phyloP scores from a whole-genome alignment of 2,329 filamentous ascomycete genomes.

The Penicillium psychrosexuale region DNA sequence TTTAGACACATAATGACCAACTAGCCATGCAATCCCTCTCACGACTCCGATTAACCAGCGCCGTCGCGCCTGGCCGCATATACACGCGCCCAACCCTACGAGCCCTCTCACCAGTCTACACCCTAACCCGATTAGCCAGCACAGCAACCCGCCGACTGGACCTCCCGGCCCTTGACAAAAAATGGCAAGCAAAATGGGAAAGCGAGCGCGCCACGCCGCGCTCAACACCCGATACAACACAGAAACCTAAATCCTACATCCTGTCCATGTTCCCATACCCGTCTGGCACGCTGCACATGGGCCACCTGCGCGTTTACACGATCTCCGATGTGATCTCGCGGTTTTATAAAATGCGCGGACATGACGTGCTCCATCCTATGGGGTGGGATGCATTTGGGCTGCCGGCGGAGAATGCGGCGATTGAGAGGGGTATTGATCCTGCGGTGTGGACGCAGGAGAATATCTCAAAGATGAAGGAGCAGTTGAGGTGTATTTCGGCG shows the following conservation, averaged over 20 bases:
- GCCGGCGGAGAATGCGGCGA: conserved; percentile 86
- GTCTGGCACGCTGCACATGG: conserved; percentile 80
- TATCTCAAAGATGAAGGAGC: conserved; percentile 79
- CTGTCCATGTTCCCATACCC: conserved; percentile 94
- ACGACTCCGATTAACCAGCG: conserved; percentile 27
- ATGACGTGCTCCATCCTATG: conserved; percentile 79
- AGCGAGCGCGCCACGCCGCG: conserved; percentile 12
- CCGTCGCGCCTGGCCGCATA: conserved; percentile 20
- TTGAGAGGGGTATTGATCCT: conserved; percentile 75
- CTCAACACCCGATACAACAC: conserved; percentile 6
- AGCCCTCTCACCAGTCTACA: conserved; percentile 12
- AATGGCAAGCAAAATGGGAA: conserved; percentile 56
- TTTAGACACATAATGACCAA: conserved; percentile 19
- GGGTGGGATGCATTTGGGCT: conserved; percentile 93
- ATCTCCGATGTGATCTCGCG: conserved; percentile 83
- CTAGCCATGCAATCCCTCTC: conserved; percentile 28
- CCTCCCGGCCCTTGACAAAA: conserved; percentile 48
- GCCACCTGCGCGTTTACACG: conserved; percentile 83
- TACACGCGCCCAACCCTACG: conserved; percentile 13
- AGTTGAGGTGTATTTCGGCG: conserved; percentile 74
- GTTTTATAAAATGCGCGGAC: conserved; percentile 70
- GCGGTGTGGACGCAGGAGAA: conserved; percentile 76
- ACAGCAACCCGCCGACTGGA: conserved; percentile 37
- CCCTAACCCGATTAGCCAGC: conserved; percentile 26
- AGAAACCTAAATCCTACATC: conserved; percentile 59